Base-by-base conservation (phyloP, 306 rosid species). In the Hippophae gyantsensis region DNA sequence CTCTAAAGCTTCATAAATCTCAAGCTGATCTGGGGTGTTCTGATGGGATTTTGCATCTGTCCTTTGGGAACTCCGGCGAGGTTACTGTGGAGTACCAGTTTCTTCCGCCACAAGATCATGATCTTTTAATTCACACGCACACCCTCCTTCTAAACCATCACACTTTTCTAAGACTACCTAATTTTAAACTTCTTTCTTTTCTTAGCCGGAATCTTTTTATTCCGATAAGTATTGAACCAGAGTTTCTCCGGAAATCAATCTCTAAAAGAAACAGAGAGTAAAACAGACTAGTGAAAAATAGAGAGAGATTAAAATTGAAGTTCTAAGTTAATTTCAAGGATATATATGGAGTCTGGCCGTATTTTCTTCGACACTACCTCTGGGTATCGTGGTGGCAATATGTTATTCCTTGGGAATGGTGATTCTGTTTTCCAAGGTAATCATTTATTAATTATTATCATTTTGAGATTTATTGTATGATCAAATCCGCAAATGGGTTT, bases 91-190 rank as follows among this genome's bases (percentile, higher is more conserved):
- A 92, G 83, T 45, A 92, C 98, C 2, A 92, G 98, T 61, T 92
- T 92, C 84, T 92, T 92, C 93, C 98, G 98, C 65, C 98, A 92
- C 76, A 92, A 85, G 98, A 63, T 92, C 43, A 88, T 88, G 96
- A 85, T 92, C 78, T 87, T 88, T 63, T 92, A 84, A 82, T 75
- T 51, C 41, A 18, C 6, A 6, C 7, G 12, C 67, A 54, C 46
- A 54, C 71, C 56, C 6, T 50, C 38, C 12, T 55, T 58, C 54
- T 45, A 48, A 57, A 41, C 52, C 11, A 10, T 48, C 56, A 60
- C 41, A 52, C 7, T 26, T 50, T 43, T 26, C 54, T 60, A 52
- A 41, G 38, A 18, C 27, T n/a, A 55, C 14, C 58, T 52, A 52
- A 2, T 55, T 43, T 13, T 51, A 40, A 32, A 43, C 42, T 40